A percentile compares a stretch with the other conserved stretches of the same genome.
These are phyloP conservation scores for Parastagonospora avenae DNA, from an alignment of 2,329 filamentous ascomycete genomes.

Conservation along the genomic window DNA sequence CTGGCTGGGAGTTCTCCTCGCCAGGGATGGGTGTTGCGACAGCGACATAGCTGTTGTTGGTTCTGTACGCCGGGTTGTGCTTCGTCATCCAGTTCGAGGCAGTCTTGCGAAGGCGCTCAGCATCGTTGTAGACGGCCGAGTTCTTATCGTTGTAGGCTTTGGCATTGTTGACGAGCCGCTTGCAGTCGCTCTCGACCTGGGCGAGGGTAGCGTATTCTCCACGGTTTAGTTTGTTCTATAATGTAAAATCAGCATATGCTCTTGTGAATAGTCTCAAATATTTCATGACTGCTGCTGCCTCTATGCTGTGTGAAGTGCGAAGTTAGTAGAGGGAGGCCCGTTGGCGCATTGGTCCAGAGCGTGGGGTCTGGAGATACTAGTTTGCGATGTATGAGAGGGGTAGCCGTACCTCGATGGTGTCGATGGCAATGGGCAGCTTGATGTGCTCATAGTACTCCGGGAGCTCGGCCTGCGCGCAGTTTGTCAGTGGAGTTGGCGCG, in stretches of 20 bases:
- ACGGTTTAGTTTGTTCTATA: slow-evolving; percentile 67
- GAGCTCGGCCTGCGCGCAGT: slow-evolving; percentile 57
- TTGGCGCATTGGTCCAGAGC: not conserved
- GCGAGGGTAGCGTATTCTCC: slow-evolving; percentile 73
- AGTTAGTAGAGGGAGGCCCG: not conserved
- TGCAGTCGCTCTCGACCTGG: slow-evolving; percentile 81
- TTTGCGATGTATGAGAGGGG: not conserved
- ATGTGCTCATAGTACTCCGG: slow-evolving; percentile 80
- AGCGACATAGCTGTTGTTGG: slow-evolving; percentile 65
- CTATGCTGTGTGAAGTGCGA: not conserved
- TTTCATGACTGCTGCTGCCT: not conserved
- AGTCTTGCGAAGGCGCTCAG: slow-evolving; percentile 83
- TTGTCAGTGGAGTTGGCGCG: slow-evolving; percentile 20
- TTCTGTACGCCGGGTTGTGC: slow-evolving; percentile 80
- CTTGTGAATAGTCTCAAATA: not conserved
- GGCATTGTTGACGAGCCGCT: slow-evolving; percentile 85
- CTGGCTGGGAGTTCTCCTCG: slow-evolving; percentile 48
- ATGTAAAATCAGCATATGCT: slow-evolving; percentile 17
- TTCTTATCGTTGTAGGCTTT: slow-evolving; percentile 81
- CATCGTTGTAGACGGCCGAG: slow-evolving; percentile 78
- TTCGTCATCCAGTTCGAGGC: slow-evolving; percentile 87
- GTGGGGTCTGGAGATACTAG: not conserved
- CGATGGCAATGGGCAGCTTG: slow-evolving; percentile 77
- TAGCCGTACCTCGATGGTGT: slow-evolving; percentile 68
- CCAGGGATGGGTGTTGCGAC: slow-evolving; percentile 74